Evolutionary conservation across 2,329 filamentous ascomycete genomes (phyloP).

Genomic region (Arachnomyces sp.): DNA sequence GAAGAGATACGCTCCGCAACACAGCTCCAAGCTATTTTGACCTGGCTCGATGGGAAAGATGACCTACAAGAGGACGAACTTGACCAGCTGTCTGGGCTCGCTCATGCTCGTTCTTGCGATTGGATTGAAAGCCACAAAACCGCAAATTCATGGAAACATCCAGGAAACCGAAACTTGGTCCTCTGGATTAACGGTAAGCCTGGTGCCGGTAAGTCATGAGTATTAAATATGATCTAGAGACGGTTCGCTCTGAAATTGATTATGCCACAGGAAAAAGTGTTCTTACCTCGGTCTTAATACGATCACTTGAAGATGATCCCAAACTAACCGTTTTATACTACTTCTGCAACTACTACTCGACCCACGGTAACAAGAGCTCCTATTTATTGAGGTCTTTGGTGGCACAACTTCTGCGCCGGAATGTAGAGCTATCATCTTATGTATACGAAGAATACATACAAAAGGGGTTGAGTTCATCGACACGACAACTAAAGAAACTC

Average conservation of each 20-base stretch:
- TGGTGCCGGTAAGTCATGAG: constrained; percentile 10
- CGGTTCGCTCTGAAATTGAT: not conserved
- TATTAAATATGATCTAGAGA: no score
- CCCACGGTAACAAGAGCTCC: constrained; percentile 5
- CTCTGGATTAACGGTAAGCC: constrained; percentile 17
- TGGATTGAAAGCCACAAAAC: constrained; percentile 16
- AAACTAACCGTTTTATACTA: no score
- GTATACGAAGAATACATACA: constrained; percentile 18
- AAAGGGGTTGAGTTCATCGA: constrained; percentile 9
- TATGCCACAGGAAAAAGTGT: not conserved
- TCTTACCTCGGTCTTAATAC: constrained; percentile 12
- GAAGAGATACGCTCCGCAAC: not conserved
- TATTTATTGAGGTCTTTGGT: constrained; percentile 16
- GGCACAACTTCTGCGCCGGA: constrained; percentile 16
- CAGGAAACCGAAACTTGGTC: constrained; percentile 3
- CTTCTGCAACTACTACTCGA: no score
- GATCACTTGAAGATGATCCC: constrained; percentile 8
- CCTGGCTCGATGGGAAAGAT: constrained; percentile 11
- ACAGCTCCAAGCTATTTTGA: constrained; percentile 10
- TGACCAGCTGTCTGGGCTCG: constrained; percentile 6
- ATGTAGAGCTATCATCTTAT: constrained; percentile 16
- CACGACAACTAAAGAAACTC: constrained; percentile 14
- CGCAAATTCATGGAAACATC: constrained; percentile 12
- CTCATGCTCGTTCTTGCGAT: constrained; percentile 13
- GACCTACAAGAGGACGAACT: constrained; percentile 13